Evolutionary conservation across 805 yeast genomes (phyloP), one percentile per base, ranked within the genome.

Genomic region (Starmerella stellata): DNA sequence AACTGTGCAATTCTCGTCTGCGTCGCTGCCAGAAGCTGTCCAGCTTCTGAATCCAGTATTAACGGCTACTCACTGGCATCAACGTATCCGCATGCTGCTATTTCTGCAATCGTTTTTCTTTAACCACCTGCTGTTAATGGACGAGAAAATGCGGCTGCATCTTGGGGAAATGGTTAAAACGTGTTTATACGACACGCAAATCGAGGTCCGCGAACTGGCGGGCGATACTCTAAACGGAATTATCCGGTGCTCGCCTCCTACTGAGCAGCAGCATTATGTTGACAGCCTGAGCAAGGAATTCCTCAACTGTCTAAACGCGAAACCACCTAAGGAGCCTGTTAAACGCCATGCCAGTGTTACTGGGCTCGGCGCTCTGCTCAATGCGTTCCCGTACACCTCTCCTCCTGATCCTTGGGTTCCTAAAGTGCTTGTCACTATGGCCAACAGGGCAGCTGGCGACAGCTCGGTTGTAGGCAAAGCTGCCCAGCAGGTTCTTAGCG

Each of bases 401-500:
- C 98, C 98, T 0, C 85, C 93, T 2, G 96, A 98, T 1, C 38
- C 47, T 21, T 90, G 95, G 95, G 66, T 87, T 16, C 95, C 96
- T 0, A 59, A 63, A 7, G 69, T 79, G 14, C 62, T 87, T 45
- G 66, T 78, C 1, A 61, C 69, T 1, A 59, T 90, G 42, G 83
- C 94, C 1, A 70, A 69, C 20, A 74, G 74, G 53, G 75, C 82
- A 2, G 66, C 76, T 2, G 72, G 78, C 14, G 69, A 78, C 17
- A 75, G 75, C 15, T 95, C 95, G 5, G 55, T 74, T 38, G 72
- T 78, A 21, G 94, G 94, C 1, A 70, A 75, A 39, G 70, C 93
- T 1, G 92, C 94, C 5, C 87, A 87, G 56, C 75, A 74, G 24
- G 68, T 72, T 2, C 64, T 87, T 37, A 75, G 93, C 45, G 75